Evolutionary conservation across 305 asterid species (phyloP).

Genomic region (Plantago lanceolata): DNA sequence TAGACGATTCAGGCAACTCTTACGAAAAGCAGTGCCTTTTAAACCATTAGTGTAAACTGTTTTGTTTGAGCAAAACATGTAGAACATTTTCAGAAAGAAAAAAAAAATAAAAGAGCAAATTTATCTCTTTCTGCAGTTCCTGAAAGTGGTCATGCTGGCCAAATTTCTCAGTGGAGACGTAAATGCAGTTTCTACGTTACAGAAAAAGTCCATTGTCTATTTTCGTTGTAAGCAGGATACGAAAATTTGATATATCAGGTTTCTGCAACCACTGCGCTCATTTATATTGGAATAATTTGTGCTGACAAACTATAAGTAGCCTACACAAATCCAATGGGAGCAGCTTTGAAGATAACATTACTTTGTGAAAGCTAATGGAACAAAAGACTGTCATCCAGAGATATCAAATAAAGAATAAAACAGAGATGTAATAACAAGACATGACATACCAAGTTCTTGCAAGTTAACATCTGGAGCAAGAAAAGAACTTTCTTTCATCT

Average conservation of each 20-base stretch:
- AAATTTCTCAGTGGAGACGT: too few relatives aligned
- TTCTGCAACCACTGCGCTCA: neutral
- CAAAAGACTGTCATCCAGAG: conserved; percentile 5
- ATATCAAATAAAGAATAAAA: conserved; percentile 7
- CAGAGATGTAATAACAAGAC: conserved; percentile 16
- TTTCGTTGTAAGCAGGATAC: neutral
- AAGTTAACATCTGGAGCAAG: conserved; percentile 89
- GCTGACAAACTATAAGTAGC: neutral
- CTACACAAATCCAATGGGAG: conserved; percentile 15
- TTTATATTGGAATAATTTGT: neutral
- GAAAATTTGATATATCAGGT: neutral
- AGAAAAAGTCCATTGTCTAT: too few relatives aligned
- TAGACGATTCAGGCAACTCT: too few relatives aligned
- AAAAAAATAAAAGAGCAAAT: too few relatives aligned
- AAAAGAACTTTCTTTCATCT: conserved; percentile 95
- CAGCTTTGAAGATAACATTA: conserved; percentile 9
- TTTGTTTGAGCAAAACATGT: too few relatives aligned
- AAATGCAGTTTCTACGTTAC: too few relatives aligned
- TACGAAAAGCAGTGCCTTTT: too few relatives aligned
- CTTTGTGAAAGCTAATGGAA: conserved; percentile 5
- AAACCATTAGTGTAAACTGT: too few relatives aligned
- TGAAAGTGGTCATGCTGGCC: too few relatives aligned
- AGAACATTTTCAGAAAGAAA: too few relatives aligned
- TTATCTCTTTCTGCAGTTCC: too few relatives aligned
- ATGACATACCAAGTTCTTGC: conserved; percentile 80